Evolutionary conservation across 495 filamentous ascomycete species (phyloP), one percentile per base, ranked within the genome.

Genomic region (Podospora pseudopauciseta): DNA sequence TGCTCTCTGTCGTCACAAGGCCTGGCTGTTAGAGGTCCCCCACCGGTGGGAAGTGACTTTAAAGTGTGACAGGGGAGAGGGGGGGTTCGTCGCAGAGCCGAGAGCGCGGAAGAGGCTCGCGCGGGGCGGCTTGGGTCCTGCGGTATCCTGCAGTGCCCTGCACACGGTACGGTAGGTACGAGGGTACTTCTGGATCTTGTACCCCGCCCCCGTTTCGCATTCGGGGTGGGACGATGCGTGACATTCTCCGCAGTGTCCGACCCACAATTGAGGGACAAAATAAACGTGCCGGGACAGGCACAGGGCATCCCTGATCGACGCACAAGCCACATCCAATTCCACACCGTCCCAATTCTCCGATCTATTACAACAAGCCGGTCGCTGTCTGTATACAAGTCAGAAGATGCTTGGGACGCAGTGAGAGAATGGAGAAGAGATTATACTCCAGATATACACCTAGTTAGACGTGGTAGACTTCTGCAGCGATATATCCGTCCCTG

Each of bases 121-220:
- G 49, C 44, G 49, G 11, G 27, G 32, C 67, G 39, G 9, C 15
- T 13, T 49, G 39, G 39, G 39, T 49, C 39, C 39, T 49, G 39
- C 39, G 39, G 39, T 49, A 18, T 49, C 39, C 39, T 49, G 39
- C 39, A 16, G 39, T 11, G 34, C 3, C 20, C 34, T 39, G 27
- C 62, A 65, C 56, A 23, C 23, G 23, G 23, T 23, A 23, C 23
- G 23, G 23, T 23, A 23, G 32, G 62, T 68, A 56, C 60, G 32
- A 20, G 23, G 23, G n/a, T 60, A 63, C 59, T 23, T 55, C 55
- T 58, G 61, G 61, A 63, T 63, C 66, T 63, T 63, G 57, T 49
- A 69, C 67, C 67, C 67, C 67, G 61, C 62, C 67, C 63, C 70
- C 70, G 67, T 70, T 72, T 72, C 63, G 67, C 53, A 69, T 70